Evolutionary conservation across 257 asterid species (phyloP).

Genomic region (Coffea eugenioides): DNA sequence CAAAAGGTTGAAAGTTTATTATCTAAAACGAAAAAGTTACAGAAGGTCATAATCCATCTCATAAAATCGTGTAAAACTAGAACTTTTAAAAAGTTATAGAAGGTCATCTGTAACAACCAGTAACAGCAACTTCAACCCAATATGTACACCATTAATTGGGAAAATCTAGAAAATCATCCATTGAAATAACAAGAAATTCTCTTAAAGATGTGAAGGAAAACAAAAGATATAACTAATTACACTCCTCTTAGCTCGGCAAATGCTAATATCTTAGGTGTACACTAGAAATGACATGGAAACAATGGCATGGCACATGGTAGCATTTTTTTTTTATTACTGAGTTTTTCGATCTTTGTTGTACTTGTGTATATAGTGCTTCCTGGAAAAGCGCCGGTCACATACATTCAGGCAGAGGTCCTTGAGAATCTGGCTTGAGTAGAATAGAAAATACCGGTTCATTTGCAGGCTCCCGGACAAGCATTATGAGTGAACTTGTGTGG

Average conservation of each 20-base stretch:
- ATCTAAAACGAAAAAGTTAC: not conserved
- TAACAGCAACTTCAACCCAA: too few species aligned
- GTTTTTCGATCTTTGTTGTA: not conserved
- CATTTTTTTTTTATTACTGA: too few species aligned
- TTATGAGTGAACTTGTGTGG: slow-evolving; percentile 14
- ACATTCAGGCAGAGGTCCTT: not conserved
- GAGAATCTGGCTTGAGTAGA: not conserved
- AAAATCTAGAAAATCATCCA: too few species aligned
- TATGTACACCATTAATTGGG: too few species aligned
- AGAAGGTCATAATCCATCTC: not conserved
- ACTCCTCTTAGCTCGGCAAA: not conserved
- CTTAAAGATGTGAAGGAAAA: not conserved
- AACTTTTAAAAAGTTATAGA: too few species aligned
- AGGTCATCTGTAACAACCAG: not conserved
- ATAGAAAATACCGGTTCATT: not conserved
- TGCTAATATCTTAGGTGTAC: too few species aligned
- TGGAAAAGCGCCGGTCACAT: not conserved
- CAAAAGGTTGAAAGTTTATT: too few species aligned
- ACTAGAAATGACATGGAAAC: not conserved
- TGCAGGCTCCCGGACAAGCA: slow-evolving; percentile 8
- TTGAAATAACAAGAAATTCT: too few species aligned
- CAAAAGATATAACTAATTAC: too few species aligned
- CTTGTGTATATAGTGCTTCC: not conserved
- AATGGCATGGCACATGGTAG: not conserved
- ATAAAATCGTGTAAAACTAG: not conserved